Percentiles rank a stretch among this genome's conserved stretches.
These are phyloP conservation scores for Spathaspora girioi DNA, from an alignment of 805 yeast species.

Conservation along the genomic window DNA sequence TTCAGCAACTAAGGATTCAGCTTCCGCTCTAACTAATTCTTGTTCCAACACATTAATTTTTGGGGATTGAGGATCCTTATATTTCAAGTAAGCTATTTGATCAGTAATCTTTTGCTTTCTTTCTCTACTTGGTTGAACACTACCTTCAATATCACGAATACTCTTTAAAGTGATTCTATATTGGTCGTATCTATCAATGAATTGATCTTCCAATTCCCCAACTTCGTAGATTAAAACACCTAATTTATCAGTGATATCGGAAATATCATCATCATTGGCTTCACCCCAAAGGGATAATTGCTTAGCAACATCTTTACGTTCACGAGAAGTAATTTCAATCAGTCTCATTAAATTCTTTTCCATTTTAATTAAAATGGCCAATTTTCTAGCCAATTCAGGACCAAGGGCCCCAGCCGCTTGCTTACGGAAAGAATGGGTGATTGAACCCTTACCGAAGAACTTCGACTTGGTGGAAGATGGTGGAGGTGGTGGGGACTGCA, in stretches of 20 bases:
- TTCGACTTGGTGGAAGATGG: conserved; percentile 67
- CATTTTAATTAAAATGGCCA: conserved; percentile 88
- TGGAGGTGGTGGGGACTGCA: conserved; percentile 80
- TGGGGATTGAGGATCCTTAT: conserved; percentile 97
- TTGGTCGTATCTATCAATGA: conserved; percentile 97
- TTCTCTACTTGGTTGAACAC: conserved; percentile 98
- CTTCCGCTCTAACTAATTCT: conserved; percentile 98
- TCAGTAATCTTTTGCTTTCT: conserved; percentile 97
- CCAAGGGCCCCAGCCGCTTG: conserved; percentile 89
- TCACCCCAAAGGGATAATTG: conserved; percentile 98
- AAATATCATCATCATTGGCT: conserved; percentile 94
- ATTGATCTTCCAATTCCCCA: conserved; percentile 97
- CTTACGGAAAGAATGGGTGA: conserved; percentile 70
- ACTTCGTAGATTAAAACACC: conserved; percentile 94
- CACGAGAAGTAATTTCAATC: conserved; percentile 87
- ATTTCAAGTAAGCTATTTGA: conserved; percentile 95
- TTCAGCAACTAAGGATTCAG: conserved; percentile 97
- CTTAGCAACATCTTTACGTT: conserved; percentile 94
- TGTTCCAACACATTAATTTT: conserved; percentile 94
- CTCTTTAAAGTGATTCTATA: conserved; percentile 94
- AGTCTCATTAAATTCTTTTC: conserved; percentile 96
- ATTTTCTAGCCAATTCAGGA: conserved; percentile 90
- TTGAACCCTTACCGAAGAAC: conserved; percentile 73
- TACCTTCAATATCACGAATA: conserved; percentile 93
- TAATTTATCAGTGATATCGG: conserved; percentile 94